A percentile compares a stretch with the other conserved stretches of the same genome.
phyloP scores from a whole-genome alignment of 2,329 filamentous ascomycete species.

The Aureobasidium pullulans region DNA sequence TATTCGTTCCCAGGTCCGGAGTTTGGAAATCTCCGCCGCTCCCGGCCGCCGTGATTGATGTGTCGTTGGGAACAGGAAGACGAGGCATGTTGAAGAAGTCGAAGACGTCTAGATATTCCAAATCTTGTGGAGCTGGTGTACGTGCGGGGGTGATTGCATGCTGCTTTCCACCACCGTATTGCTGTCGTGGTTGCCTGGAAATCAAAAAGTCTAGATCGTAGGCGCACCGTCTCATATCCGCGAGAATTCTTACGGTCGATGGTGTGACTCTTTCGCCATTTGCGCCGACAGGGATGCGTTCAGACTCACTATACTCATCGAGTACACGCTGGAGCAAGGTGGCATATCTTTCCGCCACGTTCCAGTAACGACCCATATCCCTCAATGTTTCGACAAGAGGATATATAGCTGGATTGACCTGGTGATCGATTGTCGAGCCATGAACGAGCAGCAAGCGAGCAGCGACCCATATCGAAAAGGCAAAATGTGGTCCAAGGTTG shows the following conservation, averaged over 20 bases:
- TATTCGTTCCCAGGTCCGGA: constrained; percentile 26
- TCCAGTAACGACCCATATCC: constrained; percentile 77
- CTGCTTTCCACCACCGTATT: constrained; percentile 21
- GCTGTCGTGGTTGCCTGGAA: constrained; percentile 63
- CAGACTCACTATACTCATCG: constrained; percentile 75
- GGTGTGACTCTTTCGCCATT: constrained; percentile 70
- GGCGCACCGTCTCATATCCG: constrained; percentile 84
- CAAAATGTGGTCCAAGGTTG: constrained; percentile 82
- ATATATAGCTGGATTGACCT: constrained; percentile 68
- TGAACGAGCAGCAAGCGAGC: constrained; percentile 82
- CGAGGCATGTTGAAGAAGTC: constrained; percentile 90
- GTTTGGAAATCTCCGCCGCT: constrained; percentile 16
- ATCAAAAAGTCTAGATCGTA: constrained; percentile 89
- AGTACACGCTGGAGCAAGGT: constrained; percentile 73
- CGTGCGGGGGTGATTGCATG: constrained; percentile 27
- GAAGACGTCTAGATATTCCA: constrained; percentile 88
- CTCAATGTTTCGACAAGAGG: constrained; percentile 76
- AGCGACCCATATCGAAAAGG: constrained; percentile 87
- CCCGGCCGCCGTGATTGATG: constrained; percentile 21
- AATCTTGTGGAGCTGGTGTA: constrained; percentile 64
- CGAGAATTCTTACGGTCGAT: constrained; percentile 75
- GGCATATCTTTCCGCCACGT: constrained; percentile 76
- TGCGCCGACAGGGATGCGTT: constrained; percentile 47
- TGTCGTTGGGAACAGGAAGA: constrained; percentile 41
- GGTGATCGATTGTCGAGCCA: constrained; percentile 80